A percentile compares a stretch with the other conserved stretches of the same genome.
Evolutionary conservation across 2,329 filamentous ascomycete species (phyloP).

Genomic region (Paecilomyces sp.): DNA sequence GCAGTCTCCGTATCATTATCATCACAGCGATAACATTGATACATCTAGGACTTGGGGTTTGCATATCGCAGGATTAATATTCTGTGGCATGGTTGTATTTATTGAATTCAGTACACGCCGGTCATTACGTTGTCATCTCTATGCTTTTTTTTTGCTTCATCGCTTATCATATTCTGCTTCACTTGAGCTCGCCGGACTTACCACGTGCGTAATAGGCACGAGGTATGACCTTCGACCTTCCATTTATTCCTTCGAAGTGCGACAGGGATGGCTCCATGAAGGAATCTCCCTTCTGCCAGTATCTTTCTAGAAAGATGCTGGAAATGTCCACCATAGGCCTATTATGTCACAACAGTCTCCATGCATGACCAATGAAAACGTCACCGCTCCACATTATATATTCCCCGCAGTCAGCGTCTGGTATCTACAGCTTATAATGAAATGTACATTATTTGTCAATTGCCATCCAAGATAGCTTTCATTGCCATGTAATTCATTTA

Average conservation of each 20-base stretch:
- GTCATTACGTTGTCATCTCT: too few species aligned
- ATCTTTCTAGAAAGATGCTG: background rate
- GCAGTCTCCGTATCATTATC: background rate
- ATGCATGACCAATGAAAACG: too few species aligned
- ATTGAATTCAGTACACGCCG: too few species aligned
- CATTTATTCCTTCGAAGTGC: too few species aligned
- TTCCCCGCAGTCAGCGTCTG: background rate
- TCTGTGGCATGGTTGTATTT: too few species aligned
- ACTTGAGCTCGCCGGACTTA: background rate
- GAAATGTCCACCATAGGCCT: too few species aligned
- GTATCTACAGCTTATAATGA: background rate
- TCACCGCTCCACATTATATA: too few species aligned
- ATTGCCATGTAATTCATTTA: background rate
- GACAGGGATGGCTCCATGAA: too few species aligned
- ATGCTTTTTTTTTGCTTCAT: too few species aligned
- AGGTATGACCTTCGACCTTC: too few species aligned
- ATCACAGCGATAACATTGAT: background rate
- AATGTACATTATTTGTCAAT: background rate
- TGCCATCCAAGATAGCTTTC: background rate
- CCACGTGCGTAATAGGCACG: background rate
- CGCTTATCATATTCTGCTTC: background rate
- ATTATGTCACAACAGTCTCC: too few species aligned
- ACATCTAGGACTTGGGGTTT: background rate
- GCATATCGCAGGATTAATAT: too few species aligned
- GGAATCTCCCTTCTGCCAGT: background rate